A percentile compares a stretch with the other conserved stretches of the same genome.
Evolutionary conservation across 345 rosid species (phyloP).

Genomic region (Gossypium bickii): DNA sequence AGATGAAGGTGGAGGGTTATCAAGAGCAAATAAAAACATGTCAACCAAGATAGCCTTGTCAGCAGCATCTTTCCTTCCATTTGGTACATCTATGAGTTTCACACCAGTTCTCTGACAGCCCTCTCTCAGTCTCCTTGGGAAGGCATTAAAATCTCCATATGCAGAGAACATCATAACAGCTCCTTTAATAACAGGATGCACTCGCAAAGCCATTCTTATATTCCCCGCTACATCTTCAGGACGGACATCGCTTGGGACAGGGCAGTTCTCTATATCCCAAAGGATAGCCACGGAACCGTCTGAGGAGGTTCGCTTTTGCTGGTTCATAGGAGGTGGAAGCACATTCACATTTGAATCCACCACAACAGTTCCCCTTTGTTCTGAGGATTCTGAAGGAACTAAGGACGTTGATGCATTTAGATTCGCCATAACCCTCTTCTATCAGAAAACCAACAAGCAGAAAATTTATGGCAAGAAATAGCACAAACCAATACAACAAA

Average conservation of each 20-base stretch:
- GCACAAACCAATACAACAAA: background rate
- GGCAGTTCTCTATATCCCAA: constrained; percentile 98
- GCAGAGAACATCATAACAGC: constrained; percentile 79
- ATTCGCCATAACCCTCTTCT: constrained; percentile 31
- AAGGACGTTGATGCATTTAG: constrained; percentile 25
- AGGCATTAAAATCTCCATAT: constrained; percentile 91
- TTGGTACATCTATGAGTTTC: constrained; percentile 89
- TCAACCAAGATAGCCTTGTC: constrained; percentile 95
- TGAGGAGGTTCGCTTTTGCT: constrained; percentile 29
- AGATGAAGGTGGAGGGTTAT: constrained; percentile 80
- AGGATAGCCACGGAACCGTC: constrained; percentile 83
- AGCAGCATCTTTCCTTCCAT: constrained; percentile 95
- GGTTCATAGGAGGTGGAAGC: constrained; percentile 27
- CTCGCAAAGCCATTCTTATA: constrained; percentile 82
- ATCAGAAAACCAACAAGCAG: constrained; percentile 15
- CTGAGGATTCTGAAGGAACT: constrained; percentile 25
- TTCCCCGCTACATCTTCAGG: constrained; percentile 92
- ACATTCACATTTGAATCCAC: constrained; percentile 32
- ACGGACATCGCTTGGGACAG: constrained; percentile 84
- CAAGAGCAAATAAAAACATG: constrained; percentile 94
- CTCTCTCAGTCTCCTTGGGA: constrained; percentile 89
- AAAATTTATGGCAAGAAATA: background rate
- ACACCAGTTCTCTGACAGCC: constrained; percentile 99
- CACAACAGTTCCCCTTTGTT: constrained; percentile 19
- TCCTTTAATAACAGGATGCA: constrained; percentile 78